phyloP scores from a whole-genome alignment of 2,329 filamentous ascomycete genomes.

The Botryotinia narcissicola region DNA sequence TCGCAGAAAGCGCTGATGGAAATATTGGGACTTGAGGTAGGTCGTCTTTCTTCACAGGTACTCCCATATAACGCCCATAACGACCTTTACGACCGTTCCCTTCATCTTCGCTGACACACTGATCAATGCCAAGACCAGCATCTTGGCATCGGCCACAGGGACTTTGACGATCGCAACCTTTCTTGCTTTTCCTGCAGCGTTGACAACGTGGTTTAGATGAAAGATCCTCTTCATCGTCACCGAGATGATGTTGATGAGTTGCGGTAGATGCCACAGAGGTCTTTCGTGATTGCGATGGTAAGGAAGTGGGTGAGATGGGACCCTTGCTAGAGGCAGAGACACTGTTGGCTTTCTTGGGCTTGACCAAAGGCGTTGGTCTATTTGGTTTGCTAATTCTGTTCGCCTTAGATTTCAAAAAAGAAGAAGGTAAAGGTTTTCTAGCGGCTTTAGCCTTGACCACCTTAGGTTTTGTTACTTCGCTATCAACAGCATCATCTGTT shows the following conservation, averaged over 20 bases:
- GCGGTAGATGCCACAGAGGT: constrained; percentile 66
- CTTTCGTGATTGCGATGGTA: constrained; percentile 71
- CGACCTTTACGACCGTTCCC: constrained; percentile 95
- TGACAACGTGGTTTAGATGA: constrained; percentile 97
- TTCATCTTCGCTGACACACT: constrained; percentile 96
- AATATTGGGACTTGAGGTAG: constrained; percentile 38
- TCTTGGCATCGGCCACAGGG: constrained; percentile 95
- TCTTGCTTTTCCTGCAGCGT: constrained; percentile 98
- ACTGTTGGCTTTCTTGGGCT: constrained; percentile 51
- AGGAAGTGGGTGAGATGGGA: constrained; percentile 62
- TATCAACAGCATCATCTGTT: constrained; percentile 31
- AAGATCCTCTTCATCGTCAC: constrained; percentile 78
- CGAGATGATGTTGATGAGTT: constrained; percentile 60
- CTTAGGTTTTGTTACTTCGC: constrained; percentile 35
- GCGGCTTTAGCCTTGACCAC: constrained; percentile 45
- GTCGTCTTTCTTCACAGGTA: constrained; percentile 60
- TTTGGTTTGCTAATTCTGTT: constrained; percentile 47
- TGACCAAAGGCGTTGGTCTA: constrained; percentile 37
- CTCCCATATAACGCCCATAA: constrained; percentile 73
- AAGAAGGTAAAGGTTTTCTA: constrained; percentile 43
- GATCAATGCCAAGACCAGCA: constrained; percentile 87
- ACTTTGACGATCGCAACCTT: constrained; percentile 94
- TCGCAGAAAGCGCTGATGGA: constrained; percentile 36
- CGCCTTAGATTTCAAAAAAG: constrained; percentile 47
- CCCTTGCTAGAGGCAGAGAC: constrained; percentile 38